Evolutionary conservation across 2,329 filamentous ascomycete genomes (phyloP).

Genomic region (Colletotrichum musae): DNA sequence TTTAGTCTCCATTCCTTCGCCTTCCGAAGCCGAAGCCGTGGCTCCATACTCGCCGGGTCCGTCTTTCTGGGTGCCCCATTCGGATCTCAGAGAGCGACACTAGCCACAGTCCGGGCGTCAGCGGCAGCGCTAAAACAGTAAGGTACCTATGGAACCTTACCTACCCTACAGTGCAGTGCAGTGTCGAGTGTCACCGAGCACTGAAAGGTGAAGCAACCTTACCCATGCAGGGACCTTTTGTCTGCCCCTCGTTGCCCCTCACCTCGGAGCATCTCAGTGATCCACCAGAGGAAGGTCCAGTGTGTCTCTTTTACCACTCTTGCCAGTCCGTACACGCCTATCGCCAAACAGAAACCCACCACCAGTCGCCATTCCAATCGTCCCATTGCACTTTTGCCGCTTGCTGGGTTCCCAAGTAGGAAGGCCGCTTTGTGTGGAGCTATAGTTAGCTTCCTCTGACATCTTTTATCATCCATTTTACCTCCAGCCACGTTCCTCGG

Average conservation of each 20-base stretch:
- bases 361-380: conserved; percentile 14
- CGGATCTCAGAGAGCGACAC: neutral
- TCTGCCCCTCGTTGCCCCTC: conserved; percentile 42
- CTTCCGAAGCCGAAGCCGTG: neutral
- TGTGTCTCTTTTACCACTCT: conserved; percentile 1
- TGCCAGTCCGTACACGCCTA: conserved; percentile 9
- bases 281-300: conserved; percentile 26
- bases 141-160: neutral
- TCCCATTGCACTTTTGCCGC: conserved; percentile 35
- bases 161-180: no score
- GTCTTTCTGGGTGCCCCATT: neutral
- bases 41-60: neutral
- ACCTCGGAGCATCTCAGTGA: conserved; percentile 35
- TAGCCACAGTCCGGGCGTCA: no score
- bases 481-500: conserved; percentile 1
- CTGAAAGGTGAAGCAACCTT: conserved; percentile 20
- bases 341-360: conserved; percentile 25
- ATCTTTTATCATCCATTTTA: conserved; percentile 11
- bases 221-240: conserved; percentile 42
- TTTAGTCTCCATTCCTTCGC: no score
- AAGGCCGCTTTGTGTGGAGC: conserved; percentile 39
- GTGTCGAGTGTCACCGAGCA: neutral
- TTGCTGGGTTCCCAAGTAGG: conserved; percentile 31
- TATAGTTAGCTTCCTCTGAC: conserved; percentile 24
- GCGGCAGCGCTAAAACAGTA: neutral